These are phyloP conservation scores for Xylariaceae sp. DNA, from an alignment of 2,329 filamentous ascomycete species.

Conservation along the genomic window DNA sequence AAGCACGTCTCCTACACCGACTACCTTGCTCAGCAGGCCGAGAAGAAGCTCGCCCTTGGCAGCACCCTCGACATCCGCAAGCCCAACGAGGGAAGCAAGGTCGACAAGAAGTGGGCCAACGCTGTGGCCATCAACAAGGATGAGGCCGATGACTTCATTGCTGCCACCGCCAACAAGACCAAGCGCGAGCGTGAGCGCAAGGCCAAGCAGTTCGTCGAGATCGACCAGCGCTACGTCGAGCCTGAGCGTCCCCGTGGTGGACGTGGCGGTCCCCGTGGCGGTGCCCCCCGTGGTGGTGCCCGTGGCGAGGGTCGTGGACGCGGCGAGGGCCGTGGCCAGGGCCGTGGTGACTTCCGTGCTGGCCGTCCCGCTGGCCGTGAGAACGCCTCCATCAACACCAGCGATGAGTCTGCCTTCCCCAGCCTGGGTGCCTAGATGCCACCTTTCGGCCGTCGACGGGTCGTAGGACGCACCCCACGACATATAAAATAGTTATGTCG, in stretches of 20 bases:
- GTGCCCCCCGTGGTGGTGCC: constrained; percentile 45
- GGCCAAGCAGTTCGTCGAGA: constrained; percentile 83
- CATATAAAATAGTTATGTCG: constrained; percentile 17
- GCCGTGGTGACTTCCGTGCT: constrained; percentile 35
- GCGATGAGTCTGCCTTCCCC: constrained; percentile 55
- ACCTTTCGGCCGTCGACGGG: not conserved
- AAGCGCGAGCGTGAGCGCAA: constrained; percentile 84
- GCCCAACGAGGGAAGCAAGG: constrained; percentile 85
- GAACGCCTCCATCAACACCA: constrained; percentile 50
- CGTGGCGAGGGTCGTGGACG: constrained; percentile 34
- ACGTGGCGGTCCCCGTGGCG: constrained; percentile 46
- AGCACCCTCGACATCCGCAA: constrained; percentile 67
- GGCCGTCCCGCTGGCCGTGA: constrained; percentile 38
- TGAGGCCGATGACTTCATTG: constrained; percentile 71
- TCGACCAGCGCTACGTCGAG: constrained; percentile 80
- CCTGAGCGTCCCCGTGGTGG: constrained; percentile 54
- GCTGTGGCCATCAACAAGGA: constrained; percentile 68
- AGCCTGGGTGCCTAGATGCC: constrained; percentile 50
- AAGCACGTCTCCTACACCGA: constrained; percentile 86
- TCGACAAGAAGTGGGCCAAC: constrained; percentile 86
- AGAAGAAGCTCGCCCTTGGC: constrained; percentile 71
- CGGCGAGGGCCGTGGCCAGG: constrained; percentile 17
- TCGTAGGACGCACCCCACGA: not conserved
- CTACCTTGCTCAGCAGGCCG: constrained; percentile 68
- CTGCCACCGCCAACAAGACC: constrained; percentile 68